Evolutionary conservation across 225 moss, liverwort and hornwort genomes (phyloP).

Genomic region (Asterella californica): DNA sequence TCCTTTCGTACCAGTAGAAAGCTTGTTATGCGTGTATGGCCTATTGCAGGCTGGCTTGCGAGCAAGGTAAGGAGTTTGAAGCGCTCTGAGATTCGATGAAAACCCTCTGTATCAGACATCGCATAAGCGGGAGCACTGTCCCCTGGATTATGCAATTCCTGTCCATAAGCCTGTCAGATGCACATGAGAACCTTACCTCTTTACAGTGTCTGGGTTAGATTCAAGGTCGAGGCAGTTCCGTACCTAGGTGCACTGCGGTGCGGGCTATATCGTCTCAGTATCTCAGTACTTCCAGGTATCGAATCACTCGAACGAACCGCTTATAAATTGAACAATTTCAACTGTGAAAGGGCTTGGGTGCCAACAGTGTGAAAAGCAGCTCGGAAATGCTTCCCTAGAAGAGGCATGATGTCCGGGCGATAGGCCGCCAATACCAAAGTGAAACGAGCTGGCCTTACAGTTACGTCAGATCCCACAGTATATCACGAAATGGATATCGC

Average conservation of each 20-base stretch:
- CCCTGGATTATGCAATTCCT: neutral
- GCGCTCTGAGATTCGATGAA: neutral
- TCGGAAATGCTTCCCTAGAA: neutral
- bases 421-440: neutral
- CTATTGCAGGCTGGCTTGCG: neutral
- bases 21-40: neutral
- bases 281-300: neutral
- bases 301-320: neutral
- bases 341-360: neutral
- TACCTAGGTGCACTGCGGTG: neutral
- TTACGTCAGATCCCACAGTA: no score
- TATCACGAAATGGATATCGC: neutral
- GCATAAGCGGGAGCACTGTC: neutral
- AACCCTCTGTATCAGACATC: neutral
- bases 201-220: neutral
- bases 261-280: neutral
- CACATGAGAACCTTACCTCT: neutral
- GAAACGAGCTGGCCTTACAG: neutral
- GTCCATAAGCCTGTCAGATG: neutral
- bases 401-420: neutral
- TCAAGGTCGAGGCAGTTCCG: neutral
- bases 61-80: neutral
- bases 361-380: neutral
- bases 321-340: neutral
- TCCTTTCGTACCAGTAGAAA: neutral